Evolutionary conservation across 768 basidiomycete genomes (phyloP), one percentile per base, ranked within the genome.

Genomic region (Hypholoma sublateritium): DNA sequence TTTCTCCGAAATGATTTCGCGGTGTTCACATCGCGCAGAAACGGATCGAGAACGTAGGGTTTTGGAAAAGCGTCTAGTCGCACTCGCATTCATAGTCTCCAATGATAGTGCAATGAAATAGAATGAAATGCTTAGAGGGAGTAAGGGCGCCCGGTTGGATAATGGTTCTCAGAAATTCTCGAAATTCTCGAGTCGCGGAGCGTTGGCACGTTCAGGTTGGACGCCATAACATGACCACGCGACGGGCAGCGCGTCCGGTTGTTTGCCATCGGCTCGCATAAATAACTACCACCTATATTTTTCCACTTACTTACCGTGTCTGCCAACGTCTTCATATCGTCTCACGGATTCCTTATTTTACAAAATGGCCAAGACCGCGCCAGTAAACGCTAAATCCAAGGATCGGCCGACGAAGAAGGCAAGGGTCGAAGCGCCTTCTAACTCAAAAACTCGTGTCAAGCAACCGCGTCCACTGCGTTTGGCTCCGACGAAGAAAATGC

Each of bases 1-100:
- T 44, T 70, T 68, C 17, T 69, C 69, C 2, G 63, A 57, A 34
- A 79, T 76, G 3, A 63, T 59, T 52, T 66, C 63, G 41, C 73
- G 66, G 60, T 69, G 72, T 47, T 66, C 59, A 37, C 59, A 63
- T 39, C 43, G 42, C 2, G 61, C 61, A 24, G 61, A 62, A 42
- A 55, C 56, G 19, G 50, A 32, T n/a, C 35, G 49, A 13, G 50
- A 34, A 46, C 28, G 28, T 21, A 55, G 49, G 13, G 36, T 14
- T 41, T 45, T 58, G 44, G 47, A 47, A 49, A 57, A 56, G 56
- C 55, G 59, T 45, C 16, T 51, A 17, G 48, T 44, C 61, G 61
- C 63, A 62, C 60, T 57, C 32, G 39, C 44, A 41, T 57, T 55
- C 65, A 67, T 67, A 35, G 59, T 60, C 59, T 36, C 16, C 6